A percentile compares a stretch with the other conserved stretches of the same genome.
These are phyloP conservation scores for Aspergillus candidus DNA, from an alignment of 2,329 filamentous ascomycete species.

Conservation along the genomic window DNA sequence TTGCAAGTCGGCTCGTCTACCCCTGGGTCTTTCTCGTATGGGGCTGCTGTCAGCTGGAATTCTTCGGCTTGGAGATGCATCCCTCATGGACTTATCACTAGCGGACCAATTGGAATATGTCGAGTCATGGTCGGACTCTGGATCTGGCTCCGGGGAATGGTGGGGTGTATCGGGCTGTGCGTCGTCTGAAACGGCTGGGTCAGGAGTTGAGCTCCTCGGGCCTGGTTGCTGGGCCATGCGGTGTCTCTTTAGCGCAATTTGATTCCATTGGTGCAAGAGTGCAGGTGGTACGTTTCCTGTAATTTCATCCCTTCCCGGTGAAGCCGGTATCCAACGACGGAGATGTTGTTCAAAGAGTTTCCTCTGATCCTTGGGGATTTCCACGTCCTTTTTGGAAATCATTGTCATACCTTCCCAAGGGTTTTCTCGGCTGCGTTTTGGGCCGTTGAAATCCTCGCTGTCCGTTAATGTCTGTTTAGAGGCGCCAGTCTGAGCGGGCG, in stretches of 20 bases:
- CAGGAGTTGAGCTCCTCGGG: neutral
- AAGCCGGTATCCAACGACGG: constrained; percentile 37
- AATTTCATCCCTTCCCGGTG: constrained; percentile 20
- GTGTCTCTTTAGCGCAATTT: constrained; percentile 13
- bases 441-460: neutral
- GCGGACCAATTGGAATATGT: constrained; percentile 12
- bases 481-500: neutral
- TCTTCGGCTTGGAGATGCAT: constrained; percentile 6
- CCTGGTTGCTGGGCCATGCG: neutral
- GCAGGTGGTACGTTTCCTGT: constrained; percentile 30
- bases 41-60: constrained; percentile 29
- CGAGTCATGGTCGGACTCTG: constrained; percentile 14
- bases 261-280: constrained; percentile 34
- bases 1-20: neutral
- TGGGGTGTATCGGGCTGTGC: constrained; percentile 5
- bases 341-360: constrained; percentile 41
- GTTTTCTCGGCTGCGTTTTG: constrained; percentile 3
- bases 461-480: neutral
- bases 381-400: constrained; percentile 40
- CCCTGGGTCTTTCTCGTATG: constrained; percentile 2
- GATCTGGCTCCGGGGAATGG: constrained; percentile 10
- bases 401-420: constrained; percentile 29
- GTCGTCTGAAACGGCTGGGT: neutral
- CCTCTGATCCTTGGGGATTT: constrained; percentile 46
- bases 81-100: constrained; percentile 10